These are phyloP conservation scores for Neolecta irregularis DNA, from an alignment of 1,139 yeast species.

Conservation along the genomic window DNA sequence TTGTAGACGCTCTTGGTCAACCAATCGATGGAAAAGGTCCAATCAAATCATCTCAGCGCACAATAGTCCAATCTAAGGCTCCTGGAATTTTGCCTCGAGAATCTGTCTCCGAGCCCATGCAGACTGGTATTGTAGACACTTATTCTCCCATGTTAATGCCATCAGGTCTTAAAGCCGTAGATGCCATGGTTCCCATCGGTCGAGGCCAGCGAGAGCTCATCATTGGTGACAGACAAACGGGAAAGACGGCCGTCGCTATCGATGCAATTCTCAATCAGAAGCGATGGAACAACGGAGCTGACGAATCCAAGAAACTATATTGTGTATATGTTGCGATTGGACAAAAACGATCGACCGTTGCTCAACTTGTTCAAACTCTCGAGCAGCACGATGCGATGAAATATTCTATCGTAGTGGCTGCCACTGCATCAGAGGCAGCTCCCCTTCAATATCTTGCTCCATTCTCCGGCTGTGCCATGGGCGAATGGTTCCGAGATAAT, in stretches of 20 bases:
- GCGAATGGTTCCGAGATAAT: constrained; percentile 99
- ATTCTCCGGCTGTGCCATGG: constrained; percentile 98
- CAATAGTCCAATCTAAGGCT: constrained; percentile 98
- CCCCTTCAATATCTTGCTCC: constrained; percentile 99
- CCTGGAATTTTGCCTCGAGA: constrained; percentile 99
- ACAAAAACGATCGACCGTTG: constrained; percentile 99
- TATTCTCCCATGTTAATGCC: too few species aligned
- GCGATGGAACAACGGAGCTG: constrained; percentile 92
- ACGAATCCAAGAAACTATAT: constrained; percentile 95
- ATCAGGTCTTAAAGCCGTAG: constrained; percentile 99
- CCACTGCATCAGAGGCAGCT: constrained; percentile 99
- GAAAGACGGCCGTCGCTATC: constrained; percentile 98
- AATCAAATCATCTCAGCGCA: constrained; percentile 64
- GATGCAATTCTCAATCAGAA: constrained; percentile 98
- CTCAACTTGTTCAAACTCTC: constrained; percentile 97
- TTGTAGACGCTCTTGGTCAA: constrained; percentile 97
- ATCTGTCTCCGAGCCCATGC: constrained; percentile 98
- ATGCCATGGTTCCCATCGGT: constrained; percentile 97
- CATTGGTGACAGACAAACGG: constrained; percentile 99
- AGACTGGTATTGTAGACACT: too few species aligned
- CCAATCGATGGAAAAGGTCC: constrained; percentile 99
- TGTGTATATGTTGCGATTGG: constrained; percentile 99
- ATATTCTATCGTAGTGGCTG: constrained; percentile 96
- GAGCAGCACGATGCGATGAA: constrained; percentile 97
- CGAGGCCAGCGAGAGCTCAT: constrained; percentile 99